phyloP scores from a whole-genome alignment of 768 basidiomycete genomes.

The Amanita polypyramis region DNA sequence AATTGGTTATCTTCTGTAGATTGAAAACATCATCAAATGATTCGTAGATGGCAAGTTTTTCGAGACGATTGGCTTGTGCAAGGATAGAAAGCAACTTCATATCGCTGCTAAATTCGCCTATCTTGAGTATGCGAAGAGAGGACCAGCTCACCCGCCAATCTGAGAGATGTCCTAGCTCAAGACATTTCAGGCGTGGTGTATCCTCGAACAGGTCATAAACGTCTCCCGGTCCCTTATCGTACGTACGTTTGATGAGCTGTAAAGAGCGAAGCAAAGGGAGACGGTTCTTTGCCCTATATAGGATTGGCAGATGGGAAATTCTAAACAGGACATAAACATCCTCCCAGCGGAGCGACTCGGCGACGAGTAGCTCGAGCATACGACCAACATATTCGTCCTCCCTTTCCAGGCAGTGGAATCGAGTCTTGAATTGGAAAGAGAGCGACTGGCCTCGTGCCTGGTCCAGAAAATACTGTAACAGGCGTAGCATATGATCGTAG shows the following conservation, averaged over 20 bases:
- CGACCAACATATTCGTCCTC: background rate
- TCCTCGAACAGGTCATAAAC: background rate
- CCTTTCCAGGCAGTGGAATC: background rate
- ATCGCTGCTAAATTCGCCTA: background rate
- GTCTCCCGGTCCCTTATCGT: background rate
- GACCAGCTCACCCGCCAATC: background rate
- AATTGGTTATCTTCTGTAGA: background rate
- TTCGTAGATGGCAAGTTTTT: background rate
- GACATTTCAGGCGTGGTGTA: background rate
- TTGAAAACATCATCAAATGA: background rate
- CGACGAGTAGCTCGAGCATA: background rate
- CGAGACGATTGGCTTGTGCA: background rate
- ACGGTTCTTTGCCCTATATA: constrained; percentile 1
- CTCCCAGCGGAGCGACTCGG: background rate
- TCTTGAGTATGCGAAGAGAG: background rate
- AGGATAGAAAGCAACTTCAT: background rate
- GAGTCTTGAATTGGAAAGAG: background rate
- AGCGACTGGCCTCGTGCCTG: background rate
- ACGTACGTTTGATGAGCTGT: background rate
- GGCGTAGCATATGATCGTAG: background rate
- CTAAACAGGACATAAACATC: background rate
- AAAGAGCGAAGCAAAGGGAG: background rate
- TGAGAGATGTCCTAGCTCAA: background rate
- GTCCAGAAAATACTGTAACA: background rate
- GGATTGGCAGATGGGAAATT: background rate